Evolutionary conservation across 805 yeast species (phyloP).

Genomic region (Zygoascus ofunaensis): DNA sequence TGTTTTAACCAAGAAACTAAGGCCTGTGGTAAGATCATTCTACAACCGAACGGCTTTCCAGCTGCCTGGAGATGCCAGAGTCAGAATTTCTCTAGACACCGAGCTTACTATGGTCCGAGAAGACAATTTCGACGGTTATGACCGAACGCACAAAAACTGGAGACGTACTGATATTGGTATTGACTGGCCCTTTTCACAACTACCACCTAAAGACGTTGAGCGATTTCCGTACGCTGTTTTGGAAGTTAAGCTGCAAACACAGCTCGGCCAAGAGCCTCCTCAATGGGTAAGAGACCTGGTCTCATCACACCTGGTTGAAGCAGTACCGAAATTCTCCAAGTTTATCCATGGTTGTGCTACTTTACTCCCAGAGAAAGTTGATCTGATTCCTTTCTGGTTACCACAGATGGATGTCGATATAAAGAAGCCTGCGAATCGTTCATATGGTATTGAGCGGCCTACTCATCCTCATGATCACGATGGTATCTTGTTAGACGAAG

Average conservation of each 20-base stretch:
- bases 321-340: conserved; percentile 95
- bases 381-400: conserved; percentile 89
- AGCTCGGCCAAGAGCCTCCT: conserved; percentile 98
- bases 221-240: conserved; percentile 96
- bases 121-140: conserved; percentile 88
- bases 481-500: conserved; percentile 22
- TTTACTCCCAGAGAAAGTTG: conserved; percentile 73
- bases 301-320: conserved; percentile 88
- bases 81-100: conserved; percentile 94
- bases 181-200: conserved; percentile 86
- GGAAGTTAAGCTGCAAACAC: conserved; percentile 96
- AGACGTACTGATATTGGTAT: conserved; percentile 98
- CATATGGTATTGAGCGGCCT: conserved; percentile 55
- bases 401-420: conserved; percentile 97
- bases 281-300: conserved; percentile 93
- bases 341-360: conserved; percentile 95
- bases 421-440: conserved; percentile 68
- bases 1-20: conserved; percentile 67
- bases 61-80: conserved; percentile 98
- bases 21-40: conserved; percentile 94
- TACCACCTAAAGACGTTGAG: conserved; percentile 76
- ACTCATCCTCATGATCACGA: conserved; percentile 22
- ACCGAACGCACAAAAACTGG: conserved; percentile 91
- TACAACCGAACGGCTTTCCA: conserved; percentile 98
- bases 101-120: conserved; percentile 97